Base-by-base conservation (phyloP, 805 yeast species). In the Saccharomycopsis schoenii region DNA sequence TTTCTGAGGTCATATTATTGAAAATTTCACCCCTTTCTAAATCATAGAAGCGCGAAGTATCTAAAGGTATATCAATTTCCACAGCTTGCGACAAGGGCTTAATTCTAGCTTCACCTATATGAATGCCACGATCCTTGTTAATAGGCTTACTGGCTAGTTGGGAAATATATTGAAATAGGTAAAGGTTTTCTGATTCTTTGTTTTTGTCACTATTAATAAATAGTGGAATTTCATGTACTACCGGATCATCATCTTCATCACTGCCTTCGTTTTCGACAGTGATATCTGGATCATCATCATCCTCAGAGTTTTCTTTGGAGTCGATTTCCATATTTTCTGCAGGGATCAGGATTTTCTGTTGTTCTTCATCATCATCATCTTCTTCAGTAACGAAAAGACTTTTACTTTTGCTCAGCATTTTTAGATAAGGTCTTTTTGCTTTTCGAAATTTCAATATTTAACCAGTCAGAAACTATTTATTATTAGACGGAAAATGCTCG, bases 21-120 rank as follows among this genome's bases (percentile, higher is more conserved):
- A 96, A 88, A 59, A 80, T 79, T 25, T 78, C 83, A 6, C 86
- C 78, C 67, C 84, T 85, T 12, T 78, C 73, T 51, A 74, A 77
- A 69, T 91, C 93, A 68, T 83, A 89, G 67, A 87, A 90, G 54
- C 78, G 79, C 5, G 75, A 67, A 0, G 89, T 86, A 59, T 86
- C 86, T 58, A 89, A 73, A 14, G 97, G 96, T 6, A 88, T 75
- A 63, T 86, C 89, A 42, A 92, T 79, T 69, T 89, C 96, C 63
- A 94, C 73, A 12, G 84, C 77, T 1, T 83, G 81, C 1, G 89
- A 77, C 34, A 78, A 74, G 1, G 81, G 81, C 68, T 91, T 93
- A 62, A 87, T 70, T 51, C 86, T 72, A 0, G 84, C 76, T 17
- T 73, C 72, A 62, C 78, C 69, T 40, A 75, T 69, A 11, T 72